Base-by-base conservation (phyloP, 345 rosid genomes). In the Citropsis articulata region DNA sequence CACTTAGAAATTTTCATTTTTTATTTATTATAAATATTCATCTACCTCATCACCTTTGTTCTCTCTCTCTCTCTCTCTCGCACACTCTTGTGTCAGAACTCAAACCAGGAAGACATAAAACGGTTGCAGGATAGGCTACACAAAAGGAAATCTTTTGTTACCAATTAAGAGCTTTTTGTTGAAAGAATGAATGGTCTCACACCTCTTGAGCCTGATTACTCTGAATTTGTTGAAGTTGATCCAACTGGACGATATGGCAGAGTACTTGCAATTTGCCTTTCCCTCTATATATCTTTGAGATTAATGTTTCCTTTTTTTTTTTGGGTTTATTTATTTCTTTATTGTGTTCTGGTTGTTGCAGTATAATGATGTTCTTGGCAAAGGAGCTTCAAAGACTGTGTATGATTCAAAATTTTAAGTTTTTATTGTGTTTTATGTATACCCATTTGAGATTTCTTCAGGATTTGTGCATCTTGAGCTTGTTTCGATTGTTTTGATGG, bases 341-440 rank as follows among this genome's bases (percentile, higher is more conserved):
- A 24, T 76, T 64, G 38, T 64, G 59, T 67, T 68, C n/a, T 78
- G 56, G 25, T 53, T 70, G 62, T 69, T 85, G 84, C 90, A 94
- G 99, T 96, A 94, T 82, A 83, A 85, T 85, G 99, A 96, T 82
- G 85, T 96, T 78, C 92, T 96, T 45, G 99, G 99, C 57, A 94
- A 89, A 87, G 99, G 99, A 80, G 95, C 99, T 90, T 94, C 98
- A 68, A 96, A 96, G 90, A 96, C 83, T 19, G 99, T 96, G 99
- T 96, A 91, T 78, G 91, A 60, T 79, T 87, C 84, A 30, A 40
- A 42, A 25, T 55, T 84, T 71, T 80, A 31, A 28, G 40, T 24
- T 78, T 55, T 78, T 57, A n/a, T 64, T 71, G 5, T 38, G 74
- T 60, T 71, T 1, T 40, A 64, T 62, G 24, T 45, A 71, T 64